A percentile compares a stretch with the other conserved stretches of the same genome.
These are phyloP conservation scores for Solanum rostratum DNA, from an alignment of 257 asterid species.

Conservation along the genomic window DNA sequence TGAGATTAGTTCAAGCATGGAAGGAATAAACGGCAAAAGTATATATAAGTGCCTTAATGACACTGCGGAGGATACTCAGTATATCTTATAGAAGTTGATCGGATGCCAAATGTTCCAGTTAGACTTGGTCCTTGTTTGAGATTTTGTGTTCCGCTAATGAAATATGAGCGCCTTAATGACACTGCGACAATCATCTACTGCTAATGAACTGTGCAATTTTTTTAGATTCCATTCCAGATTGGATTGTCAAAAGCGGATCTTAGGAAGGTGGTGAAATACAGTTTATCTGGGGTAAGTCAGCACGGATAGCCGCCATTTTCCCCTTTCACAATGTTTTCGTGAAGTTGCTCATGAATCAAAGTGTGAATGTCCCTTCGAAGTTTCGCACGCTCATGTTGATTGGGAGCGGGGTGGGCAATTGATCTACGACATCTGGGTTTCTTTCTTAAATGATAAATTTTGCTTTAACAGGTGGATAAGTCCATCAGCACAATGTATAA, in stretches of 20 bases:
- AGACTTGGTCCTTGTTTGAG: not conserved
- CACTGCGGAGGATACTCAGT: not conserved
- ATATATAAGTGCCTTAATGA: not conserved
- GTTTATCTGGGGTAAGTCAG: constrained; percentile 77
- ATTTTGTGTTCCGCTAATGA: not conserved
- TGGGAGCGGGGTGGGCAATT: not conserved
- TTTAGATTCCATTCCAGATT: constrained; percentile 87
- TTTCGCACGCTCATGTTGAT: no score
- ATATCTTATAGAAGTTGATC: not conserved
- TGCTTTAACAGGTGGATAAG: constrained; percentile 68
- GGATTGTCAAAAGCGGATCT: constrained; percentile 84
- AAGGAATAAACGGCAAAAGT: not conserved
- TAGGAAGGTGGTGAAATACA: constrained; percentile 76
- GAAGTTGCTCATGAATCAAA: no score
- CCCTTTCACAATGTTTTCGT: no score
- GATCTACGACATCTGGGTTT: not conserved
- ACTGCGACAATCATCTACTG: not conserved
- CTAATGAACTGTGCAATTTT: not conserved
- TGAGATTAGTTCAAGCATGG: not conserved
- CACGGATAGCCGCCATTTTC: no score
- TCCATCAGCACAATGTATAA: constrained; percentile 71
- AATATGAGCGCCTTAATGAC: no score
- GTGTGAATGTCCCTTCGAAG: no score
- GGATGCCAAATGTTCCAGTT: not conserved
- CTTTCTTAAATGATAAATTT: not conserved